Percentiles rank a stretch among this genome's conserved stretches.
Conservation (phyloP, 1,139 yeast genomes). For the Debaryomyces subglobosus region DNA sequence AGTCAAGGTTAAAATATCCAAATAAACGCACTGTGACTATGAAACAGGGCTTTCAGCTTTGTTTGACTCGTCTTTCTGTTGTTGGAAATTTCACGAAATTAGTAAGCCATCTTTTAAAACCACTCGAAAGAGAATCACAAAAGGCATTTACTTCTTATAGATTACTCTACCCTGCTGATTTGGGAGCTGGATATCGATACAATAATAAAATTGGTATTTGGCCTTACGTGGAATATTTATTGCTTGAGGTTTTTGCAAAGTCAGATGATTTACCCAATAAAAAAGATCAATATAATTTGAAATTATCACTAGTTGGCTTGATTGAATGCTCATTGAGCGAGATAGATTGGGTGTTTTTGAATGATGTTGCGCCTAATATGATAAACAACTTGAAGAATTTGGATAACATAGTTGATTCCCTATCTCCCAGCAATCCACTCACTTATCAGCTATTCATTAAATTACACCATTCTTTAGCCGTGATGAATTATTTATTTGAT, state of each 20-base stretch:
- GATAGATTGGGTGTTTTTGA: slow-evolving; percentile 65
- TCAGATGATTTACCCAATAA: slow-evolving; percentile 29
- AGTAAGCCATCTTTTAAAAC: slow-evolving; percentile 38
- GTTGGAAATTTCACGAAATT: slow-evolving; percentile 66
- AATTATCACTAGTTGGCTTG: slow-evolving; percentile 54
- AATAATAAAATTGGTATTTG: slow-evolving; percentile 63
- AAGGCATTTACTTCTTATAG: slow-evolving; percentile 39
- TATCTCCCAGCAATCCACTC: slow-evolving; percentile 21
- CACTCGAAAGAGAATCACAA: slow-evolving; percentile 24
- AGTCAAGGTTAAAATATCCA: slow-evolving; percentile 23
- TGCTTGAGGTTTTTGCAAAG: slow-evolving; percentile 65
- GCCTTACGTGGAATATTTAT: slow-evolving; percentile 77
- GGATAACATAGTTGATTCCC: slow-evolving; percentile 48
- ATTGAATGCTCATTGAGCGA: slow-evolving; percentile 56
- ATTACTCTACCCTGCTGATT: slow-evolving; percentile 62
- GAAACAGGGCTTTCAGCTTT: slow-evolving; percentile 35
- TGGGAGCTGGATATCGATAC: slow-evolving; percentile 62
- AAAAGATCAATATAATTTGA: slow-evolving; percentile 51
- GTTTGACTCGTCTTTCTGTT: slow-evolving; percentile 49
- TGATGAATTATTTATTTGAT: slow-evolving; percentile 62
- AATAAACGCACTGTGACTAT: slow-evolving; percentile 34
- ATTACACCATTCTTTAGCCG: slow-evolving; percentile 71
- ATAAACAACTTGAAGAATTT: slow-evolving; percentile 43
- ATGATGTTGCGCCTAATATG: slow-evolving; percentile 39
- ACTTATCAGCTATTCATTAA: slow-evolving; percentile 42